phyloP scores from a whole-genome alignment of 140 eudicot species.

The Oenanthe javanica region DNA sequence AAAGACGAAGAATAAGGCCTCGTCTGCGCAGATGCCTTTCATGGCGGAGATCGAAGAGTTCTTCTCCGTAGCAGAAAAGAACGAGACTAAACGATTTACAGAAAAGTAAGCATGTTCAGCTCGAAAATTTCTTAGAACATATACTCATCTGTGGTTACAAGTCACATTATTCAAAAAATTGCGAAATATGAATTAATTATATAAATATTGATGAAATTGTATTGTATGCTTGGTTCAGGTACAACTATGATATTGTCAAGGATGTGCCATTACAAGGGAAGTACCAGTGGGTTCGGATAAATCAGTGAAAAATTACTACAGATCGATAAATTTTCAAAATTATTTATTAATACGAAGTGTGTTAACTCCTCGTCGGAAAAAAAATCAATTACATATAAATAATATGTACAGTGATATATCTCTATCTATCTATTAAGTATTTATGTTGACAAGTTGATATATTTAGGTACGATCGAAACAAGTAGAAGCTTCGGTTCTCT shows the following conservation, averaged over 20 bases:
- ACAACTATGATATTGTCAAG: constrained; percentile 73
- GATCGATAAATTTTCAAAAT: not conserved
- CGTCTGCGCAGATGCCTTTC: constrained; percentile 30
- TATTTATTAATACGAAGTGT: not conserved
- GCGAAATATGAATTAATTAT: not conserved
- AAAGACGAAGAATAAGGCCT: constrained; percentile 9
- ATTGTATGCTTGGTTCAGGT: constrained; percentile 38
- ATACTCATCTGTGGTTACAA: too few relatives aligned
- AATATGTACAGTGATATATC: not conserved
- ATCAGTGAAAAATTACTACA: constrained; percentile 25
- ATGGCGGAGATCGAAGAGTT: constrained; percentile 68
- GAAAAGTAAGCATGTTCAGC: constrained; percentile 42
- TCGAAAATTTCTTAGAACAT: too few relatives aligned
- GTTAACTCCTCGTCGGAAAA: not conserved
- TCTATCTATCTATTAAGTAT: not conserved
- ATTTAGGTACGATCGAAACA: not conserved
- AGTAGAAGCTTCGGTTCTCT: constrained; percentile 9
- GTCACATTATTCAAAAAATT: not conserved
- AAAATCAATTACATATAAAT: not conserved
- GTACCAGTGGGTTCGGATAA: constrained; percentile 68
- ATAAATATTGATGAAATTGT: not conserved
- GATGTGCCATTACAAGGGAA: constrained; percentile 70
- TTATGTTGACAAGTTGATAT: not conserved
- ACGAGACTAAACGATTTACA: constrained; percentile 46
- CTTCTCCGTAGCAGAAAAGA: constrained; percentile 56